Base-by-base conservation (phyloP, 495 filamentous ascomycete species). In the Xylaria telfairii region DNA sequence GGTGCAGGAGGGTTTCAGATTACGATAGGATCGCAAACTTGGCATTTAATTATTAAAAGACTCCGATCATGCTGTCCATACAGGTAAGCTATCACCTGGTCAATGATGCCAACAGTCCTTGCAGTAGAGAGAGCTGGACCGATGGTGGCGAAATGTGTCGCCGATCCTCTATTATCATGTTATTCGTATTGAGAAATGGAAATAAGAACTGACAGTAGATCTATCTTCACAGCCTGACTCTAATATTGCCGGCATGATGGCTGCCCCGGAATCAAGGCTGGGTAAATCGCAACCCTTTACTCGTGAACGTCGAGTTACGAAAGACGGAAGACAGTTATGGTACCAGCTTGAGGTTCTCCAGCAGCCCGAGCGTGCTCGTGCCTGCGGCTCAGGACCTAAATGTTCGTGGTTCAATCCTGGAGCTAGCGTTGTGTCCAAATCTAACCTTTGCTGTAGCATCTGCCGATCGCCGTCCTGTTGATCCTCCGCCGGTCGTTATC, bases 401-500 rank as follows among this genome's bases (percentile, higher is more conserved):
- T 96, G 93, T 96, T 85, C 78, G 94, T 81, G 30, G 51, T 10
- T 0, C 6, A 8, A 34, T 37, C 72, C 76, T 19, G 69, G 3
- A 24, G 65, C 24, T 21, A 34, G 3, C 17, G 12, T 61, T 17
- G 34, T 42, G 8, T 24, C 30, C 9, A 41, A 72, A 67, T 70
- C 71, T 54, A 68, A 74, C 59, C 30, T 49, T 19, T 57, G 70
- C 61, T 46, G 77, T 72, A 97, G 94, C 95, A 44, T 97, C 95
- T 70, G 94, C 96, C 74, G 96, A 99, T 81, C 92, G 96, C 74
- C 93, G 96, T 62, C 96, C 96, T 8, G 96, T 99, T 70, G 95
- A 99, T 81, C 95, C 96, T 68, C 96, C 96, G 24, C 96, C 96
- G 9, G 95, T 99, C 42, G 94, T 98, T n/a, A 93, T 96, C 80